Percentiles rank a stretch among this genome's conserved stretches.
These are phyloP conservation scores for Avena sativa DNA, from an alignment of 176 grass and related monocot species.

Conservation along the genomic window DNA sequence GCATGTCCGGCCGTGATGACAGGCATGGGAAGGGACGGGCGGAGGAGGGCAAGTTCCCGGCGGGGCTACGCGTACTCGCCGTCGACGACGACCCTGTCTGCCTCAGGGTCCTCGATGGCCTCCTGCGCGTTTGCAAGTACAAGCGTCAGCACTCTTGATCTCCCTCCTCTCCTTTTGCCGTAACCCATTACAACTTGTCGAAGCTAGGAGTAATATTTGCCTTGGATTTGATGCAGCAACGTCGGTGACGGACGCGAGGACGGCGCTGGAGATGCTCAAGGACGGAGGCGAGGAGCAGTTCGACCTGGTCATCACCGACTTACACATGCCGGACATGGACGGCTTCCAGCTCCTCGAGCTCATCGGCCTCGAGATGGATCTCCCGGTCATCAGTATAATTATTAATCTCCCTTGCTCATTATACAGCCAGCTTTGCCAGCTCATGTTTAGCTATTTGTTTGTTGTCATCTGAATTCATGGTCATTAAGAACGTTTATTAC, in stretches of 20 bases:
- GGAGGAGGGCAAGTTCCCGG: slow-evolving; percentile 33
- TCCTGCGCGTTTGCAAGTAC: slow-evolving; percentile 38
- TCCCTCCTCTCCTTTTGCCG: neutral
- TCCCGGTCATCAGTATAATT: no score
- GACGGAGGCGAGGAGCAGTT: slow-evolving; percentile 51
- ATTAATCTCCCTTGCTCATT: no score
- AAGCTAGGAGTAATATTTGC: neutral
- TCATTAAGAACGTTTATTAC: neutral
- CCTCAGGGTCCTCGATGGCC: slow-evolving; percentile 21
- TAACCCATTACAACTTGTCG: neutral
- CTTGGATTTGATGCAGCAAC: neutral
- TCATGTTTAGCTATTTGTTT: neutral
- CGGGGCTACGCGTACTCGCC: slow-evolving; percentile 45
- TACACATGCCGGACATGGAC: slow-evolving; percentile 66
- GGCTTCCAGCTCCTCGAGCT: slow-evolving; percentile 48
- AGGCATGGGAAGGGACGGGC: neutral
- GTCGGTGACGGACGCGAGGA: neutral
- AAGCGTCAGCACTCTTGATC: slow-evolving; percentile 17
- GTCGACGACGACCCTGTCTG: slow-evolving; percentile 37
- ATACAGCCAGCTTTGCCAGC: neutral
- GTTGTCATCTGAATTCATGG: neutral
- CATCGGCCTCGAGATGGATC: no score
- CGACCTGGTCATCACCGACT: slow-evolving; percentile 64
- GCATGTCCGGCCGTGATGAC: neutral
- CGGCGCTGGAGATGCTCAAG: slow-evolving; percentile 52